A percentile compares a stretch with the other conserved stretches of the same genome.
phyloP scores from a whole-genome alignment of 148 eudicot genomes.

The Rhododendron henanense region DNA sequence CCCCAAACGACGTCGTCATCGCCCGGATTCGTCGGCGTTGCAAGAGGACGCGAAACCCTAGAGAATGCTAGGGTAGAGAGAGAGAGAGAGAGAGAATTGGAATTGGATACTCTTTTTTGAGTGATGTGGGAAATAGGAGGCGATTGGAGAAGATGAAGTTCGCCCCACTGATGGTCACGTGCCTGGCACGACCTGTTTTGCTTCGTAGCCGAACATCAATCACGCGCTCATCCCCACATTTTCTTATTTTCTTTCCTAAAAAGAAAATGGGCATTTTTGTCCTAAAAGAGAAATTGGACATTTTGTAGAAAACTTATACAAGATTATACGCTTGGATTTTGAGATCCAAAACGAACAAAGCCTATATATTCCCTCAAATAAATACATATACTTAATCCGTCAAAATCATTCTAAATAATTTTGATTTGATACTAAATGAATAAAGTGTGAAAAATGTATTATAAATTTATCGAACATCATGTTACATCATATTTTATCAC shows the following conservation, averaged over 20 bases:
- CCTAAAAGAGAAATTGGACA: too few relatives aligned
- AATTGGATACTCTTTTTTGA: background rate
- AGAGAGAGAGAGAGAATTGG: background rate
- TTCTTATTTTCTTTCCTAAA: background rate
- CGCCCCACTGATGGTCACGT: background rate
- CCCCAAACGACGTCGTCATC: slow-evolving; percentile 65
- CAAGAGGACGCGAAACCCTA: background rate
- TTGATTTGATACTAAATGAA: too few relatives aligned
- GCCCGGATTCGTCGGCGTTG: background rate
- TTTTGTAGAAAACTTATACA: too few relatives aligned
- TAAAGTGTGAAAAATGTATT: too few relatives aligned
- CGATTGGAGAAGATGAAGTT: slow-evolving; percentile 3
- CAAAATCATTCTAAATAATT: too few relatives aligned
- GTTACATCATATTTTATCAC: too few relatives aligned
- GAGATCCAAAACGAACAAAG: too few relatives aligned
- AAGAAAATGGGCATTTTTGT: too few relatives aligned
- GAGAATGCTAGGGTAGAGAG: background rate
- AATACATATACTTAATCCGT: too few relatives aligned
- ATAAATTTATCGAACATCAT: too few relatives aligned
- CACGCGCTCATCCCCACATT: background rate
- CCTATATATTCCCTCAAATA: too few relatives aligned
- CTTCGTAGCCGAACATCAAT: background rate
- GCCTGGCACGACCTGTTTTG: background rate
- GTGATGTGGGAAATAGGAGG: background rate
- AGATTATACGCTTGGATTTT: too few relatives aligned